phyloP scores from a whole-genome alignment of 73 alveolate genomes.

The Stentor roeselii region DNA sequence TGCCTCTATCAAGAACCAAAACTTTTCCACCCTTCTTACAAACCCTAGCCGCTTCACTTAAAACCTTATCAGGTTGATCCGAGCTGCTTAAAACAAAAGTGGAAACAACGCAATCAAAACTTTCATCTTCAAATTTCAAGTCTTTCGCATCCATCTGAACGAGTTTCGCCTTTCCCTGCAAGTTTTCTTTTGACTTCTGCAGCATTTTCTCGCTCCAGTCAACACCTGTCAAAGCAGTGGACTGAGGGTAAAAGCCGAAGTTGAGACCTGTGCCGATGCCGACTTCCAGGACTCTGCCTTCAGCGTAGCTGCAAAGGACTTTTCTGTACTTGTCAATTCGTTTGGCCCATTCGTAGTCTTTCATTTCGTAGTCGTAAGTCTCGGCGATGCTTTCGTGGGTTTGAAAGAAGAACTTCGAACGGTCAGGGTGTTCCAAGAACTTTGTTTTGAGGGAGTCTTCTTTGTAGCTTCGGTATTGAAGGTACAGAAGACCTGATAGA shows the following conservation, averaged over 20 bases:
- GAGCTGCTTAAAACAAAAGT: conserved; percentile 19
- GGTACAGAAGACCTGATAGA: no score
- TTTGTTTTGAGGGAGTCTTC: no score
- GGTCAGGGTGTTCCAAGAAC: no score
- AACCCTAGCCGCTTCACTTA: not conserved
- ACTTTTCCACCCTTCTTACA: conserved; percentile 6
- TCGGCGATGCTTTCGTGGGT: not conserved
- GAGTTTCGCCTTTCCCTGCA: not conserved
- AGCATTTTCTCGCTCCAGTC: not conserved
- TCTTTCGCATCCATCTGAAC: conserved; percentile 9
- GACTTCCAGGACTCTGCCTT: conserved; percentile 19
- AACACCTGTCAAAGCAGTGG: not conserved
- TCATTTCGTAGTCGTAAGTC: not conserved
- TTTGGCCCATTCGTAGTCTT: conserved; percentile 19
- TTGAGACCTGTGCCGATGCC: conserved; percentile 21
- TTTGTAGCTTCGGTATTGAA: no score
- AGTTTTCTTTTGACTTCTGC: not conserved
- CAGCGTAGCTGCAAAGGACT: conserved; percentile 9
- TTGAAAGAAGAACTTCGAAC: no score
- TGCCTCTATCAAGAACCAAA: conserved; percentile 11
- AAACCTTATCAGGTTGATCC: not conserved
- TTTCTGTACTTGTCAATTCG: conserved; percentile 13
- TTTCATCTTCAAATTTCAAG: not conserved
- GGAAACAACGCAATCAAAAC: not conserved
- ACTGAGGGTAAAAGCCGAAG: not conserved